Evolutionary conservation across 2,329 filamentous ascomycete genomes (phyloP).

Genomic region (Cadophora gregata): DNA sequence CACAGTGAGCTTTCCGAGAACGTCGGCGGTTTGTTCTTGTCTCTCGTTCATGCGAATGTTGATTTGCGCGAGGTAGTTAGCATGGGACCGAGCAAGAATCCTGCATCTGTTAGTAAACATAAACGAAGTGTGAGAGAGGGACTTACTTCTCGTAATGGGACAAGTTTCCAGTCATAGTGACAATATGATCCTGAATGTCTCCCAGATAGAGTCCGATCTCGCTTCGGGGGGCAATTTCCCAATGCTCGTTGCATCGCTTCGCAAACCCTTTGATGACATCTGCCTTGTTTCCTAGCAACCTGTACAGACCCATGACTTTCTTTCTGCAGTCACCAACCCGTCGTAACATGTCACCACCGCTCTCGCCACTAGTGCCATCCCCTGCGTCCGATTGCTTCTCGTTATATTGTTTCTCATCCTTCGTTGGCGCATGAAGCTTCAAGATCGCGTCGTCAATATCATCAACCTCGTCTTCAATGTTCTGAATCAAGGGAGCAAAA

Average conservation of each 20-base stretch:
- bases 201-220: conserved; percentile 98
- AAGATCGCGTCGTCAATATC: conserved; percentile 95
- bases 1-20: conserved; percentile 92
- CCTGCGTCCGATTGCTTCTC: conserved; percentile 55
- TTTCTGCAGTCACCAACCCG: conserved; percentile 94
- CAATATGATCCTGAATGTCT: conserved; percentile 98
- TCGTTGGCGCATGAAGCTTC: conserved; percentile 70
- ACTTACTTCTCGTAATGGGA: conserved; percentile 94
- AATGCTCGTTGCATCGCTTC: conserved; percentile 97
- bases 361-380: conserved; percentile 47
- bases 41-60: conserved; percentile 99
- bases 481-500: conserved; percentile 89
- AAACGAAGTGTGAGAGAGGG: background rate
- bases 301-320: conserved; percentile 95
- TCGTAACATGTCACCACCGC: conserved; percentile 82
- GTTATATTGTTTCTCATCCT: conserved; percentile 49
- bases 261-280: conserved; percentile 99
- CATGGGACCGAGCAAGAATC: conserved; percentile 88
- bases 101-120: conserved; percentile 51
- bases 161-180: conserved; percentile 97
- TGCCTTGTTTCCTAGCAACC: conserved; percentile 93
- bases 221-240: conserved; percentile 91
- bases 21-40: conserved; percentile 93
- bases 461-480: conserved; percentile 95
- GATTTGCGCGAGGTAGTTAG: conserved; percentile 98